Percentiles rank a stretch among this genome's conserved stretches.
These are phyloP conservation scores for Closterium sp. DNA, from an alignment of 139 green algal genomes.

Conservation along the genomic window DNA sequence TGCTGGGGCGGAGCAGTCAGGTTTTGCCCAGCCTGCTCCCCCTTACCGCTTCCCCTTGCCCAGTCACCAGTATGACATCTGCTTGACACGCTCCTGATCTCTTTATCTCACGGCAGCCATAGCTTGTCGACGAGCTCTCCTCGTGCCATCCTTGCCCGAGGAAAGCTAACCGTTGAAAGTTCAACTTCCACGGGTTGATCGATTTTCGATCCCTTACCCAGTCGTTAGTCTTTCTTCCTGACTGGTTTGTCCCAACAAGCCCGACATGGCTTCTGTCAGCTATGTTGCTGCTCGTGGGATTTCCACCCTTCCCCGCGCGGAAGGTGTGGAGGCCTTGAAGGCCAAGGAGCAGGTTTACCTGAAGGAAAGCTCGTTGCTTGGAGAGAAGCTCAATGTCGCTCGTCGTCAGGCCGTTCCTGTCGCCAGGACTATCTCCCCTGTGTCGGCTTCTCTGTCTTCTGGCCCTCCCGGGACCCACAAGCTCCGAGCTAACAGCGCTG, in stretches of 20 bases:
- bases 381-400: neutral
- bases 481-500: slow-evolving; percentile 7
- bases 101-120: neutral
- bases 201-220: neutral
- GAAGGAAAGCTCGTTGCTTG: neutral
- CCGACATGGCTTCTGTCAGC: neutral
- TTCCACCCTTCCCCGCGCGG: neutral
- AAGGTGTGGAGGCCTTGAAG: neutral
- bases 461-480: slow-evolving; percentile 14
- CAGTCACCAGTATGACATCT: neutral
- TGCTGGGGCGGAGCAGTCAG: too few relatives aligned
- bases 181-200: neutral
- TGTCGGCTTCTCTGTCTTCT: neutral
- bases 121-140: neutral
- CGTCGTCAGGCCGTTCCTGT: neutral
- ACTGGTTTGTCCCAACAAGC: neutral
- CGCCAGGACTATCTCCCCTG: neutral
- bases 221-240: neutral
- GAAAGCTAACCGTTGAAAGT: neutral
- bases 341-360: neutral
- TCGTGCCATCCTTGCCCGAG: neutral
- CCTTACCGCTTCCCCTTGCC: too few relatives aligned
- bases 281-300: neutral
- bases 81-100: neutral
- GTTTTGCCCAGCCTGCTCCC: too few relatives aligned